phyloP scores from a whole-genome alignment of 2,329 filamentous ascomycete genomes.

The Penicillium sp. region DNA sequence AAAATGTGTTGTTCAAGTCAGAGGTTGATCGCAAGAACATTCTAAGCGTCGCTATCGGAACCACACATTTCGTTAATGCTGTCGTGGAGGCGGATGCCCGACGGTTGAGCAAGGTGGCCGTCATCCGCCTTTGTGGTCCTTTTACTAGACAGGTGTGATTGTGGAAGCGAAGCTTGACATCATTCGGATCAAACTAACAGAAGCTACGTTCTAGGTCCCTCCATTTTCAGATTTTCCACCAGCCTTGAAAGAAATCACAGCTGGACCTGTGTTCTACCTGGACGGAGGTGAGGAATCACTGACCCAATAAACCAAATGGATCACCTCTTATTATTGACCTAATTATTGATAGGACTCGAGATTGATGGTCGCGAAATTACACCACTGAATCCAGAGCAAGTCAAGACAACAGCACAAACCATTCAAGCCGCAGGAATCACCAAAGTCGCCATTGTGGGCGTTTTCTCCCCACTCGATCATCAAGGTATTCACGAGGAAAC shows the following conservation, averaged over 20 bases:
- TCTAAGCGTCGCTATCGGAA: constrained; percentile 55
- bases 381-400: constrained; percentile 4
- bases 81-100: constrained; percentile 55
- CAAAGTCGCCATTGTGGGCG: constrained; percentile 59
- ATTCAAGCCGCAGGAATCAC: constrained; percentile 51
- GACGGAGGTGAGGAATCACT: constrained; percentile 47
- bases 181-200: background rate
- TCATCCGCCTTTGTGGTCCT: constrained; percentile 54
- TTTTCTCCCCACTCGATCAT: constrained; percentile 64
- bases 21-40: constrained; percentile 38
- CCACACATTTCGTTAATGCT: constrained; percentile 59
- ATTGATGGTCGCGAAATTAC: constrained; percentile 41
- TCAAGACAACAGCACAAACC: constrained; percentile 18
- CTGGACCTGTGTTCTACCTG: constrained; percentile 53
- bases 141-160: constrained; percentile 43
- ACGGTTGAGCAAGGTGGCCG: constrained; percentile 56
- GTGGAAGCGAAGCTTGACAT: background rate
- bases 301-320: background rate
- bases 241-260: constrained; percentile 50
- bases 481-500: constrained; percentile 24
- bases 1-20: constrained; percentile 40
- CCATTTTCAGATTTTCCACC: constrained; percentile 56
- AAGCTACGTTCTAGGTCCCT: constrained; percentile 43
- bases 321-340: no score
- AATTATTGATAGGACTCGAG: constrained; percentile 40